These are phyloP conservation scores for Paramecium pentaurelia DNA, from an alignment of 73 alveolate species.

Conservation along the genomic window DNA sequence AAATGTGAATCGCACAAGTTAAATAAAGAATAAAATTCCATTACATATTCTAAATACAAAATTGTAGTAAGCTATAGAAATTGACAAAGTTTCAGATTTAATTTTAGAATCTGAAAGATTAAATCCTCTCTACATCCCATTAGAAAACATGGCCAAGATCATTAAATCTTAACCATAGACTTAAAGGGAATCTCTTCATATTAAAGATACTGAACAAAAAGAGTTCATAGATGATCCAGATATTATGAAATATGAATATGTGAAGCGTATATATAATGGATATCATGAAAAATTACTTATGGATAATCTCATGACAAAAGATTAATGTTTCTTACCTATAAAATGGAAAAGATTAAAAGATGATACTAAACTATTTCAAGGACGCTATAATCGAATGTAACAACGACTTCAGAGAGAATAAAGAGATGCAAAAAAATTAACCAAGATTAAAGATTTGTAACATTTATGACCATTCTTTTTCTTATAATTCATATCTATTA, in stretches of 20 bases:
- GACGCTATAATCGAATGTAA: background rate
- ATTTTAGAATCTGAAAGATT: conserved; percentile 23
- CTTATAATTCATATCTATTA: background rate
- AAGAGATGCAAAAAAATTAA: background rate
- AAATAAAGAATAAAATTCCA: background rate
- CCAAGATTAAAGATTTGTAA: background rate
- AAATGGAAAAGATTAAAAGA: conserved; percentile 6
- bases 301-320: background rate
- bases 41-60: background rate
- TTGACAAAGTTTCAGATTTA: background rate
- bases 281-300: background rate
- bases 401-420: background rate
- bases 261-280: conserved; percentile 1
- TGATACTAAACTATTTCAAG: conserved; percentile 11
- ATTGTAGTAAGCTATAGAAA: background rate
- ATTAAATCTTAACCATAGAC: background rate
- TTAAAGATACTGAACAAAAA: background rate
- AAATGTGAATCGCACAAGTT: background rate
- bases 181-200: background rate
- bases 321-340: background rate
- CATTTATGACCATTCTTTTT: background rate
- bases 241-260: conserved; percentile 2
- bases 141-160: background rate
- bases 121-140: background rate
- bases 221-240: conserved; percentile 3